A percentile compares a stretch with the other conserved stretches of the same genome.
Conservation (phyloP, 2,329 filamentous ascomycete genomes). For the Ciborinia camelliae region DNA sequence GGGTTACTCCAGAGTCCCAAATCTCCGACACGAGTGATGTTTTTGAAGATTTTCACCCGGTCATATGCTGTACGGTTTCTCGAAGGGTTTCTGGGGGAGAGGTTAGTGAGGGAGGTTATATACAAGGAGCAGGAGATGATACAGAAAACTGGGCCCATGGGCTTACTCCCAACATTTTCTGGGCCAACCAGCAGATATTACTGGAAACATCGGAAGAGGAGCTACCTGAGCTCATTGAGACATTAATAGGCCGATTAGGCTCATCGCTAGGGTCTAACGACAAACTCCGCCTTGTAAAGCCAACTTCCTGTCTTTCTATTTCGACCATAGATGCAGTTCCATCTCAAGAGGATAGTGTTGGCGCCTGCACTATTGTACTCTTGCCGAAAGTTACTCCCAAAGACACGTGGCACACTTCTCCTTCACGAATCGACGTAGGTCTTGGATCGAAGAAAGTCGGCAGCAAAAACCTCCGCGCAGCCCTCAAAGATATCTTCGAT, state of each 20-base stretch:
- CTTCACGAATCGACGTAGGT: constrained; percentile 51
- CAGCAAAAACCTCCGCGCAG: constrained; percentile 74
- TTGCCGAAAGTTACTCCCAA: constrained; percentile 44
- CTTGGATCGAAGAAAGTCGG: constrained; percentile 73
- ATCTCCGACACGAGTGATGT: constrained; percentile 42
- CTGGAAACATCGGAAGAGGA: constrained; percentile 64
- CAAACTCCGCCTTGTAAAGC: constrained; percentile 27
- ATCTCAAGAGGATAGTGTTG: background rate
- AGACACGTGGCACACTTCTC: constrained; percentile 43
- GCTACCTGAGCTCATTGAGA: constrained; percentile 49
- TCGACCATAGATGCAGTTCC: constrained; percentile 23
- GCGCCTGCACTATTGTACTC: constrained; percentile 41
- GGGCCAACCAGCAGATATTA: constrained; percentile 62
- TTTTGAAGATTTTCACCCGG: constrained; percentile 60
- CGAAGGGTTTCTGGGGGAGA: constrained; percentile 66
- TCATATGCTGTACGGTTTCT: constrained; percentile 85
- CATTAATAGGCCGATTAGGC: constrained; percentile 40
- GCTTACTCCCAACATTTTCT: constrained; percentile 76
- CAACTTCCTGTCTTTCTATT: constrained; percentile 34
- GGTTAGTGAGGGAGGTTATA: constrained; percentile 69
- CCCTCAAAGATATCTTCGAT: constrained; percentile 49
- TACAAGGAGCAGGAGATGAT: constrained; percentile 94
- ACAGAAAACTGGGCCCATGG: constrained; percentile 88
- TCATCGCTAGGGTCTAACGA: background rate
- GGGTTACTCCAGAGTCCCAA: constrained; percentile 70